phyloP scores from a whole-genome alignment of 2,329 filamentous ascomycete species.

The Polytolypa hystricis region DNA sequence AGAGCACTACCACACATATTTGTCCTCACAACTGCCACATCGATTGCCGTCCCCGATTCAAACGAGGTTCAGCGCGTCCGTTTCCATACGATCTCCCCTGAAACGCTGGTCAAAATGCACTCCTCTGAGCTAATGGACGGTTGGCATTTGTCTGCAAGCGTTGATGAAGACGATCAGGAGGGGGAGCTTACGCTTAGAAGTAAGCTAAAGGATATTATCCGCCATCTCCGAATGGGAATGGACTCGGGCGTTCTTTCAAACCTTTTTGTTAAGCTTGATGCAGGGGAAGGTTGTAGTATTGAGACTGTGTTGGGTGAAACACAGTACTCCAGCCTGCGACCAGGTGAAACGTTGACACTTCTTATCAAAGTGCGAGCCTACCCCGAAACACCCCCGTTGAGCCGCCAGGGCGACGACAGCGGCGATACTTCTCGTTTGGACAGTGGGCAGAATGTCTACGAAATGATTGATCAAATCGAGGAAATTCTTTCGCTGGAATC shows the following conservation, averaged over 20 bases:
- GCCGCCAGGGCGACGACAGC: background rate
- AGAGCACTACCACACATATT: conserved; percentile 24
- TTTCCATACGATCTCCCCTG: conserved; percentile 25
- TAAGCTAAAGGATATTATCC: conserved; percentile 15
- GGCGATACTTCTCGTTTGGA: background rate
- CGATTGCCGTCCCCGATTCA: conserved; percentile 13
- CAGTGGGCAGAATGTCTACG: conserved; percentile 12
- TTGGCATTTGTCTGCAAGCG: conserved; percentile 21
- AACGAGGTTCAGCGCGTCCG: conserved; percentile 17
- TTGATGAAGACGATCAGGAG: conserved; percentile 8
- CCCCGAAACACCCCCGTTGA: conserved; percentile 1
- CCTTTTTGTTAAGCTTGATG: conserved; percentile 16
- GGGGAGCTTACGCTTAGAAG: conserved; percentile 13
- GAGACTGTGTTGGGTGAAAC: conserved; percentile 14
- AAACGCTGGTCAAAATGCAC: conserved; percentile 14
- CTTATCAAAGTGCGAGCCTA: conserved; percentile 16
- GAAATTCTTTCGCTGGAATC: conserved; percentile 17
- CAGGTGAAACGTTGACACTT: conserved; percentile 23
- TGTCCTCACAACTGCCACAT: conserved; percentile 19
- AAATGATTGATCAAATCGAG: conserved; percentile 21
- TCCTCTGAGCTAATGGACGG: conserved; percentile 12
- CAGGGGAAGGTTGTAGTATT: conserved; percentile 16
- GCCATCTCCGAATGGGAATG: conserved; percentile 21
- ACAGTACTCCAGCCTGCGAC: conserved; percentile 16
- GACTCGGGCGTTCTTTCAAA: conserved; percentile 17